Base-by-base conservation (phyloP, 2,329 filamentous ascomycete genomes). In the Bisporella sp. region DNA sequence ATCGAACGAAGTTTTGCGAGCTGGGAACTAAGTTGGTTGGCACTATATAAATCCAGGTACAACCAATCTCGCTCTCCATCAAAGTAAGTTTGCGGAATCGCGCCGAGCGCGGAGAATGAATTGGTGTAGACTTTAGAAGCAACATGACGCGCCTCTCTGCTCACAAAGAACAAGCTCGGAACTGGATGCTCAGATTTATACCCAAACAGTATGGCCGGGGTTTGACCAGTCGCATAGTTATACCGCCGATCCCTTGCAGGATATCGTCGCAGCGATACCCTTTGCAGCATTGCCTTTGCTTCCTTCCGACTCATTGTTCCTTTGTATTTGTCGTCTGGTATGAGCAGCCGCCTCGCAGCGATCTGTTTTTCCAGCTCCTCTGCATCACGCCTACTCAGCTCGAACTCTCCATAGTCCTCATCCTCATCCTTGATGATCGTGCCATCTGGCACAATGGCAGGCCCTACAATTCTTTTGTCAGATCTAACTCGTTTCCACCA, bases 81-180 rank as follows among this genome's bases (percentile, higher is more conserved):
- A 11, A 50, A 50, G 13, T 46, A 50, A 11, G 50, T 53, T 6
- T 50, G 31, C 31, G 50, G 42, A 21, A 50, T 30, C 11, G 50
- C 43, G 13, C 28, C 11, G 4, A 31, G 21, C 11, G 40, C 39
- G 31, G 5, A 11, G 28, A 53, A 53, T 4, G 40, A 47, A n/a
- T 9, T 31, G 1, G 31, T 12, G 31, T 50, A 53, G 21, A n/a
- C 46, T 12, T 47, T 44, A 7, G 37, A 39, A 21, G 43, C 37
- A n/a, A 50, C 28, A 7, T 5, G 11, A 32, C 21, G 42, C 5
- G 47, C 46, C 13, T 53, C 50, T 9, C n/a, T 29, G 28, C 47
- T 50, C 3, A 39, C 42, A 7, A 50, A 32, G 5, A 52, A 30
- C n/a, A 53, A 21, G 8, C 5, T 39, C 30, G 50, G 47, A 11